A percentile compares a stretch with the other conserved stretches of the same genome.
phyloP scores from a whole-genome alignment of 179 eudicot species.

The Corrigiola litoralis region DNA sequence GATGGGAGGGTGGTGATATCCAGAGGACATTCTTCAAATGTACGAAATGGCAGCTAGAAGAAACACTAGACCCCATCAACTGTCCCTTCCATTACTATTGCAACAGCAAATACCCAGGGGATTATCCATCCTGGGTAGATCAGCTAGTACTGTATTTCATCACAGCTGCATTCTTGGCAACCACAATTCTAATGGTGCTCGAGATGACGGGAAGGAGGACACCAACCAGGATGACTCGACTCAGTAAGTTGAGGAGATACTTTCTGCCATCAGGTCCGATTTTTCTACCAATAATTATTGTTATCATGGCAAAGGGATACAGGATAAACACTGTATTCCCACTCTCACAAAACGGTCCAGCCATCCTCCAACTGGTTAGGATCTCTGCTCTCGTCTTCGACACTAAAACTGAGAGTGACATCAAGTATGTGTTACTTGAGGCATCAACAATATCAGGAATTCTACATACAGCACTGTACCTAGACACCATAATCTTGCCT shows the following conservation, averaged over 20 bases:
- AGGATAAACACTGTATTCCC: slow-evolving; percentile 40
- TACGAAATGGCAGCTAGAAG: slow-evolving; percentile 57
- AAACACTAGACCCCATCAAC: slow-evolving; percentile 48
- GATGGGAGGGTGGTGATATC: slow-evolving; percentile 23
- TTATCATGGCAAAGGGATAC: slow-evolving; percentile 43
- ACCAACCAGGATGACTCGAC: slow-evolving; percentile 4
- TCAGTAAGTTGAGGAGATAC: slow-evolving; percentile 30
- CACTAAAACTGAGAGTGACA: slow-evolving; percentile 24
- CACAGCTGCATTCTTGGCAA: slow-evolving; percentile 26
- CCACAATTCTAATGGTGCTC: slow-evolving; percentile 19
- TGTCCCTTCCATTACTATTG: slow-evolving; percentile 63
- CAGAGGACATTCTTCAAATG: slow-evolving; percentile 46
- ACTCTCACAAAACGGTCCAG: slow-evolving; percentile 33
- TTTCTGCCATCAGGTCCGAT: slow-evolving; percentile 54
- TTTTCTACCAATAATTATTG: slow-evolving; percentile 35
- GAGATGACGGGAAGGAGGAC: slow-evolving; percentile 15
- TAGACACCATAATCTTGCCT: slow-evolving; percentile 48
- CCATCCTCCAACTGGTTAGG: slow-evolving; percentile 43
- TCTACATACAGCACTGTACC: slow-evolving; percentile 38
- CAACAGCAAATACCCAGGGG: slow-evolving; percentile 38
- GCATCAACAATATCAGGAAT: slow-evolving; percentile 51
- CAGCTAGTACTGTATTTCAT: slow-evolving; percentile 16
- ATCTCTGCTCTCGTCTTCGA: slow-evolving; percentile 44
- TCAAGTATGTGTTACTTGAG: slow-evolving; percentile 43
- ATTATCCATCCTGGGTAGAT: slow-evolving; percentile 36